Conservation (phyloP, 139 green algal genomes). For the Chlorella vulgaris region DNA sequence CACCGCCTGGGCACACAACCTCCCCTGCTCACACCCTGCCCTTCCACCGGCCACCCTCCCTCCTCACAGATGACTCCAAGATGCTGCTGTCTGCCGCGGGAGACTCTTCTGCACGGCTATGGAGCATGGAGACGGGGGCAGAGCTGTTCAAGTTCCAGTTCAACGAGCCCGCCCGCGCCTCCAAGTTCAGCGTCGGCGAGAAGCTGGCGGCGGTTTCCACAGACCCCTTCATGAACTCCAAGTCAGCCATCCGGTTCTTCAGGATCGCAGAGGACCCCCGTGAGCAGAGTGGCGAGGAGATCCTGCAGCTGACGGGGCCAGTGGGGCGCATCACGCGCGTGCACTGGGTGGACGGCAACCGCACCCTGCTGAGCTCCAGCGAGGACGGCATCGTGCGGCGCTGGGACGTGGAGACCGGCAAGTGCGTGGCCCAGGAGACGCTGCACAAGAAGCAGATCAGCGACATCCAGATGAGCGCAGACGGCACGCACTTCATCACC, state of each 20-base stretch:
- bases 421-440: constrained; percentile 20
- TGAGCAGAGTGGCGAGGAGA: constrained; percentile 59
- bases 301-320: constrained; percentile 12
- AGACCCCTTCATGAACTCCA: constrained; percentile 88
- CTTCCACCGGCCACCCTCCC: not conserved
- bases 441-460: constrained; percentile 70
- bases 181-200: constrained; percentile 81
- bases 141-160: constrained; percentile 85
- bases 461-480: constrained; percentile 72
- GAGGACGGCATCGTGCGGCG: constrained; percentile 87
- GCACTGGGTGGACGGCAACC: constrained; percentile 84
- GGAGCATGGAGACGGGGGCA: constrained; percentile 88
- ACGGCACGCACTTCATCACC: constrained; percentile 94
- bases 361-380: constrained; percentile 78
- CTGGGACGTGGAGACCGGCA: constrained; percentile 76
- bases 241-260: constrained; percentile 61
- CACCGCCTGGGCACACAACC: not conserved
- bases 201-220: constrained; percentile 81
- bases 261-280: constrained; percentile 66
- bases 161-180: constrained; percentile 80
- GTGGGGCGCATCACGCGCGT: constrained; percentile 72
- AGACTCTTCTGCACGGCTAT: constrained; percentile 91
- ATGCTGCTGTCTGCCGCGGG: constrained; percentile 86
- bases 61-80: constrained; percentile 65
- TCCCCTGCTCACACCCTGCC: not conserved